phyloP scores from a whole-genome alignment of 2,329 filamentous ascomycete species.

The Gyromitra esculenta region DNA sequence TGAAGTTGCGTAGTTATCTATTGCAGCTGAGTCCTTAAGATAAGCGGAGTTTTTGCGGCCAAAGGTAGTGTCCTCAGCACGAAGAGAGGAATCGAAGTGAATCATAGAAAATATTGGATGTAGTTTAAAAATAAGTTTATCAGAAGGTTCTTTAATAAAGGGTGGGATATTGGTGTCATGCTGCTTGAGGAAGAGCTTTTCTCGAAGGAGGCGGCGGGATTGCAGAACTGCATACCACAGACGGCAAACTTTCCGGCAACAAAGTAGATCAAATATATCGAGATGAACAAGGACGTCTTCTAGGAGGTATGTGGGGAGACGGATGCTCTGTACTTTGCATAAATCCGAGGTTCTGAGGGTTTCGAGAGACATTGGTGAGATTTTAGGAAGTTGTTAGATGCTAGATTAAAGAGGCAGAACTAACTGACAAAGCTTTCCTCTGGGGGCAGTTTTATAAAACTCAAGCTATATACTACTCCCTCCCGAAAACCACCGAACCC shows the following conservation, averaged over 20 bases:
- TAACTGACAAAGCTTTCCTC: background rate
- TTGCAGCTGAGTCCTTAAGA: constrained; percentile 24
- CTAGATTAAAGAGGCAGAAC: background rate
- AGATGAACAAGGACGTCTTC: constrained; percentile 46
- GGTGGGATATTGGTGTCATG: background rate
- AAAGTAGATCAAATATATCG: constrained; percentile 32
- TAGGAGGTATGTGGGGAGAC: constrained; percentile 45
- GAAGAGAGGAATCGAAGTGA: constrained; percentile 39
- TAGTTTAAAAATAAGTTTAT: constrained; percentile 20
- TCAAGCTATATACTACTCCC: background rate
- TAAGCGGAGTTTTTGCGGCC: constrained; percentile 17
- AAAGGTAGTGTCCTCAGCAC: constrained; percentile 20
- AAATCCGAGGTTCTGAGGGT: background rate
- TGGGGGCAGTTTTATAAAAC: background rate
- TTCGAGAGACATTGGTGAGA: background rate
- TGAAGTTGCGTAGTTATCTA: constrained; percentile 33
- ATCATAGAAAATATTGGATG: constrained; percentile 43
- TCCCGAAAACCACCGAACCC: background rate
- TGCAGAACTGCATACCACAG: constrained; percentile 39
- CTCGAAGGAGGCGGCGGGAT: constrained; percentile 37
- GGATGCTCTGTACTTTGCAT: background rate
- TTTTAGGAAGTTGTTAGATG: background rate
- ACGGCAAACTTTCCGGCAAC: constrained; percentile 30
- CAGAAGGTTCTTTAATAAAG: constrained; percentile 5
- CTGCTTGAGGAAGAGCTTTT: constrained; percentile 29